Evolutionary conservation across 495 filamentous ascomycete genomes (phyloP).

Genomic region (Hypoxylon lenormandii): DNA sequence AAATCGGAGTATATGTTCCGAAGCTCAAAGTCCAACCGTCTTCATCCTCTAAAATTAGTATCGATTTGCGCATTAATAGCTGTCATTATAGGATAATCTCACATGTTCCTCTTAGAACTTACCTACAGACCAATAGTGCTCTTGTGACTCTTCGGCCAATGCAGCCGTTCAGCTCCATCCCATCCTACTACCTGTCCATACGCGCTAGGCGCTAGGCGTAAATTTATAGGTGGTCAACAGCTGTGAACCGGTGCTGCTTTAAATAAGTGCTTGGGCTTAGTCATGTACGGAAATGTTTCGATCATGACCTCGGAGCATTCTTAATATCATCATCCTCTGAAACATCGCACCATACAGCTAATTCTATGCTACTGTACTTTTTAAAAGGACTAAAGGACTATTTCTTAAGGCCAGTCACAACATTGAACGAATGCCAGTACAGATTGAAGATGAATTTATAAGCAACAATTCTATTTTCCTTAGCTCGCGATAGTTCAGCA

Average conservation of each 20-base stretch:
- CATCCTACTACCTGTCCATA: background rate
- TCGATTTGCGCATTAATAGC: background rate
- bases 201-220: background rate
- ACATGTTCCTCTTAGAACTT: background rate
- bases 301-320: slow-evolving; percentile 30
- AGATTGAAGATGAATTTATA: too few relatives aligned
- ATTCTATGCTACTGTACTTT: background rate
- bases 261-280: background rate
- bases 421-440: too few relatives aligned
- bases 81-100: background rate
- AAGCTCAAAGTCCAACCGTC: background rate
- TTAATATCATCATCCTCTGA: slow-evolving; percentile 13
- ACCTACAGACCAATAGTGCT: background rate
- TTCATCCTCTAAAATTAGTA: background rate
- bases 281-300: slow-evolving; percentile 1
- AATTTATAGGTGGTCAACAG: background rate
- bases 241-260: slow-evolving; percentile 29
- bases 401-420: too few relatives aligned
- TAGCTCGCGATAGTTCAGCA: too few relatives aligned
- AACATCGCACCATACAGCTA: slow-evolving; percentile 1
- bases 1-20: slow-evolving; percentile 36
- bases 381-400: background rate
- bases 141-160: slow-evolving; percentile 6
- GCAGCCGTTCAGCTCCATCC: background rate
- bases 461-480: too few relatives aligned